Base-by-base conservation (phyloP, 1,284 basidiomycete species). In the Ustilago vetiveriae region DNA sequence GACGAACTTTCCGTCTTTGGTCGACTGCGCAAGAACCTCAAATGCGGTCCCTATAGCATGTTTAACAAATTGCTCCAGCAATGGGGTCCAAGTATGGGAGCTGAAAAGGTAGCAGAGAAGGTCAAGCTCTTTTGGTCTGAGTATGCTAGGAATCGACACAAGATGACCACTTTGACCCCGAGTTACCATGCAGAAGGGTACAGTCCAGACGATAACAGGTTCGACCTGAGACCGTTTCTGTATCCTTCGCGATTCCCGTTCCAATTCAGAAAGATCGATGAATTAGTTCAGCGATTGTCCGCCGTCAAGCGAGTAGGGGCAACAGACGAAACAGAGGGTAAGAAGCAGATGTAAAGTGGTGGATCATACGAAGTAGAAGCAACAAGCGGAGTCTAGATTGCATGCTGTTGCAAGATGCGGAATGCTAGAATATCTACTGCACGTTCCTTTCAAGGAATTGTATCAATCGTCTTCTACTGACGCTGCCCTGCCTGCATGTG, bases 131-230 rank as follows among this genome's bases (percentile, higher is more conserved):
- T 98, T 86, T 98, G 93, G 86, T 96, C 94, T 78, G 92, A 95
- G 82, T 90, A 99, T 76, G 95, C 95, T 0, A 87, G 94, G 57
- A 99, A 98, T 83, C 85, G 96, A 49, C 95, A 98, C 84, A 98
- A 98, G 87, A 98, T 98, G 95, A 98, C 96, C 9, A 98, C 94
- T 0, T 82, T 99, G 64, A 98, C 96, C 1, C 96, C 95, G 1
- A 88, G 92, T 3, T 98, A 98, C 75, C 96, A 98, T 82, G 94
- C 96, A 69, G 94, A 80, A 51, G 74, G 51, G 9, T 97, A 97
- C 83, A 93, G 91, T 78, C 94, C 94, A 4, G 95, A 98, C 80
- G 94, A 98, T 82, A 97, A 98, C 81, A 86, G 95, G 70, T 98
- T 95, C 79, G 95, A 99, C 82, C 83, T 98, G 35, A 88, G 95